phyloP scores from a whole-genome alignment of 78 protist species.

The Creolimax fragrantissima region DNA sequence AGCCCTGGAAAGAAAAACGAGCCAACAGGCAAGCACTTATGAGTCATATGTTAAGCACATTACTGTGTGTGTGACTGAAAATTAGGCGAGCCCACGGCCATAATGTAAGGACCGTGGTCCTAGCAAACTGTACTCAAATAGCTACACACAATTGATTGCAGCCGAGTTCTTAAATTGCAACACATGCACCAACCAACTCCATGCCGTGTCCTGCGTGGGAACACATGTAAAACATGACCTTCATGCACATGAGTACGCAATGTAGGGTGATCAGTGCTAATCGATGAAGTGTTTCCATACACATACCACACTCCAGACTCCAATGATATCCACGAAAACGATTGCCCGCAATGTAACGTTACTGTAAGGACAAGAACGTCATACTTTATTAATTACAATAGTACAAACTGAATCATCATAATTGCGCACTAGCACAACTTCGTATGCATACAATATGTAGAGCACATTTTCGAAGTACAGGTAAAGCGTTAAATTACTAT shows the following conservation, averaged over 20 bases:
- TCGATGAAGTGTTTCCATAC: no score
- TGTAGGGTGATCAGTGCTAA: no score
- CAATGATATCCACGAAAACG: constrained; percentile 3
- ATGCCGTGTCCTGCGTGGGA: no score
- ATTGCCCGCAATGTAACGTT: background rate
- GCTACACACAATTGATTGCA: background rate
- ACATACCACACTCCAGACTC: background rate
- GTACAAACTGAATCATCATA: background rate
- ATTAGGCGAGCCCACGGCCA: background rate
- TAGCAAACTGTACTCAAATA: background rate
- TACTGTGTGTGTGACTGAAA: background rate
- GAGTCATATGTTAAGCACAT: background rate
- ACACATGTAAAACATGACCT: no score
- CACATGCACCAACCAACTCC: no score
- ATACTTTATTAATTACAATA: background rate
- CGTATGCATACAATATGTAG: background rate
- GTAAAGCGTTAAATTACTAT: background rate
- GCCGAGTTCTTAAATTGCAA: background rate
- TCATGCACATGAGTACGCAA: no score
- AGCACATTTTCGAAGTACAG: background rate
- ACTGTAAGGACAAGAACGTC: background rate
- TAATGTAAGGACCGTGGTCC: background rate
- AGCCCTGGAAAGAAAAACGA: background rate
- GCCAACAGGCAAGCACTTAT: background rate
- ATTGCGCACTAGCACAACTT: background rate